Percentiles rank a stretch among this genome's conserved stretches.
Evolutionary conservation across 768 basidiomycete genomes (phyloP).

Genomic region (Infundibulicybe gibba): DNA sequence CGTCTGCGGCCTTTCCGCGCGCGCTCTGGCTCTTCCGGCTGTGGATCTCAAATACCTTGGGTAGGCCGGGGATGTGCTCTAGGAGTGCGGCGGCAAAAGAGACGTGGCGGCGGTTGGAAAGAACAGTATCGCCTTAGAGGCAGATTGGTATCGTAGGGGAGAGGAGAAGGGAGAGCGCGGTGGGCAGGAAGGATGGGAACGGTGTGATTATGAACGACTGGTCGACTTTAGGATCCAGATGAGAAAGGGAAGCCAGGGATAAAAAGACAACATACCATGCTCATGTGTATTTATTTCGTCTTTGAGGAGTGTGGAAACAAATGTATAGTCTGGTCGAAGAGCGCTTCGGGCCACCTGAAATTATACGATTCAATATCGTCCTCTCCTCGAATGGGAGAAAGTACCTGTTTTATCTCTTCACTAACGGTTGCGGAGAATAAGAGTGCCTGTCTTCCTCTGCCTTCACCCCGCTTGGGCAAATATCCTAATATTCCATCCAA

Average conservation of each 20-base stretch:
- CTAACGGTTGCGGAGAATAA: constrained; percentile 76
- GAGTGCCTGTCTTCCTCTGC: constrained; percentile 57
- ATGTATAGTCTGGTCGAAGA: constrained; percentile 28
- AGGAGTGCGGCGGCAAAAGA: constrained; percentile 33
- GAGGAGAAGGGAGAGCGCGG: constrained; percentile 33
- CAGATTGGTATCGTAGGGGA: constrained; percentile 22
- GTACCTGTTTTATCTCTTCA: constrained; percentile 55
- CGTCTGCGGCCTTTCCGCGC: constrained; percentile 45
- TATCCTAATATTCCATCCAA: constrained; percentile 57
- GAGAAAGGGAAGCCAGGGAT: not conserved
- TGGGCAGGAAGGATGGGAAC: constrained; percentile 36
- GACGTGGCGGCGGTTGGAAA: constrained; percentile 65
- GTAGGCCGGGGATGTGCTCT: constrained; percentile 21
- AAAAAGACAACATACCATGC: constrained; percentile 35
- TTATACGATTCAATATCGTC: not conserved
- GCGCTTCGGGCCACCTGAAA: constrained; percentile 16
- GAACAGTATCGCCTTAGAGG: constrained; percentile 48
- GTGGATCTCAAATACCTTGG: constrained; percentile 52
- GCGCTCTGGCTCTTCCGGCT: constrained; percentile 48
- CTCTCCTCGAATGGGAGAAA: not conserved
- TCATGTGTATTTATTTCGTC: constrained; percentile 61
- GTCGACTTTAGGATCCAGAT: constrained; percentile 24
- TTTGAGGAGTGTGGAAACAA: constrained; percentile 55
- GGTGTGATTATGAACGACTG: constrained; percentile 44
- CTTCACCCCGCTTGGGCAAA: constrained; percentile 38